phyloP scores from a whole-genome alignment of 257 asterid species.

The Przewalskia tangutica region DNA sequence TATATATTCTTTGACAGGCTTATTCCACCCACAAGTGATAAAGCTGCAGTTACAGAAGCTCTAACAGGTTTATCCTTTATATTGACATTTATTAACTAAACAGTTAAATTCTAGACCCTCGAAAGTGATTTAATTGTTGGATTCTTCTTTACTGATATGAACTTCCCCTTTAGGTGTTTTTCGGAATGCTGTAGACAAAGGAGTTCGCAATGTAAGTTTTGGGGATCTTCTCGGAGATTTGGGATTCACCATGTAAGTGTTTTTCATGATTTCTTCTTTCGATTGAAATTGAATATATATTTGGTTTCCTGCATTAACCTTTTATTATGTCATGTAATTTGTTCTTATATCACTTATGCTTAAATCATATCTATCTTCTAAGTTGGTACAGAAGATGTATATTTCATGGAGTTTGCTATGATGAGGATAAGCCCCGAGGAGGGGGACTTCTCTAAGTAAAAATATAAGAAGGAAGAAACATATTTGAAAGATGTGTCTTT shows the following conservation, averaged over 20 bases:
- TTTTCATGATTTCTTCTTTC: neutral
- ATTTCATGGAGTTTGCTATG: neutral
- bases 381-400: neutral
- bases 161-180: constrained; percentile 57
- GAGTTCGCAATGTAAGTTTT: constrained; percentile 76
- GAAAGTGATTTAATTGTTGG: neutral
- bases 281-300: neutral
- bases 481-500: neutral
- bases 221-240: constrained; percentile 84
- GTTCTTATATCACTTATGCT: neutral
- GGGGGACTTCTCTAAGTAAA: neutral
- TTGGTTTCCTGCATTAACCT: neutral
- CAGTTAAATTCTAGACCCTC: neutral
- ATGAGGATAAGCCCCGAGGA: neutral
- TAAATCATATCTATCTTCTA: neutral
- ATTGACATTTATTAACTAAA: neutral
- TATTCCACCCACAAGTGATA: constrained; percentile 88
- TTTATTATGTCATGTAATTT: neutral
- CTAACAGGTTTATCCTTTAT: constrained; percentile 57
- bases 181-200: constrained; percentile 71
- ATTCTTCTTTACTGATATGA: constrained; percentile 8
- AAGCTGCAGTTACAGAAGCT: constrained; percentile 76
- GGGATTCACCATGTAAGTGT: constrained; percentile 76
- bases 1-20: constrained; percentile 43
- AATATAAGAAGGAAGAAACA: neutral